Percentiles rank a stretch among this genome's conserved stretches.
Evolutionary conservation across 2,329 filamentous ascomycete species (phyloP).

Genomic region (Didymella arachidicola): DNA sequence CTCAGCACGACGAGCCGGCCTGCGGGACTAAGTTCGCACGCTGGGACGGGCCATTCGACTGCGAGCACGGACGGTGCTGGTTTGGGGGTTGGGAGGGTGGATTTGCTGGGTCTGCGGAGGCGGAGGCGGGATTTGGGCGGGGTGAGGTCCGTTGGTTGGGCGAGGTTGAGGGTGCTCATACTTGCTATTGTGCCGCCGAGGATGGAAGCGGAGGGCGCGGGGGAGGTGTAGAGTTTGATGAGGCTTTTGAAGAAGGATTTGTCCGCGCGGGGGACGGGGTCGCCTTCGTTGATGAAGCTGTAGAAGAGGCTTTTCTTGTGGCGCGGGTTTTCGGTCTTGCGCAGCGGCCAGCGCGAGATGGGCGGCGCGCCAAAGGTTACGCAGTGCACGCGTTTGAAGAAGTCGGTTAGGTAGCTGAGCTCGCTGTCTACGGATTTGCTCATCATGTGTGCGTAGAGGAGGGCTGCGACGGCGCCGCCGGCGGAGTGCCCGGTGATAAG

Average conservation of each 20-base stretch:
- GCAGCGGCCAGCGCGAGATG: conserved; percentile 73
- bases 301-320: conserved; percentile 75
- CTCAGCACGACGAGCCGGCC: conserved; percentile 72
- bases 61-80: conserved; percentile 35
- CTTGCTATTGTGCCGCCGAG: conserved; percentile 29
- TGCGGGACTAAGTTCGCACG: conserved; percentile 72
- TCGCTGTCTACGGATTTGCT: conserved; percentile 69
- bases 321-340: conserved; percentile 59
- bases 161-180: conserved; percentile 39
- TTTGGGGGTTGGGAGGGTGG: conserved; percentile 31
- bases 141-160: conserved; percentile 13
- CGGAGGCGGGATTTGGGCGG: conserved; percentile 28
- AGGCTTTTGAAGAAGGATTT: conserved; percentile 77
- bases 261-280: conserved; percentile 80
- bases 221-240: conserved; percentile 72
- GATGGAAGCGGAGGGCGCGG: conserved; percentile 56
- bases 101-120: conserved; percentile 31
- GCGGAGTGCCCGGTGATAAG: conserved; percentile 88
- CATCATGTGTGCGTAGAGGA: conserved; percentile 85
- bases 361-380: conserved; percentile 87
- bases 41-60: conserved; percentile 70
- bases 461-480: conserved; percentile 80
- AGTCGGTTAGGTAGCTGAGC: conserved; percentile 71
- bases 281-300: conserved; percentile 84
- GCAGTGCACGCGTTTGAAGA: conserved; percentile 82